phyloP scores from a whole-genome alignment of 2,329 filamentous ascomycete genomes.

The Colletotrichum theobromicola region DNA sequence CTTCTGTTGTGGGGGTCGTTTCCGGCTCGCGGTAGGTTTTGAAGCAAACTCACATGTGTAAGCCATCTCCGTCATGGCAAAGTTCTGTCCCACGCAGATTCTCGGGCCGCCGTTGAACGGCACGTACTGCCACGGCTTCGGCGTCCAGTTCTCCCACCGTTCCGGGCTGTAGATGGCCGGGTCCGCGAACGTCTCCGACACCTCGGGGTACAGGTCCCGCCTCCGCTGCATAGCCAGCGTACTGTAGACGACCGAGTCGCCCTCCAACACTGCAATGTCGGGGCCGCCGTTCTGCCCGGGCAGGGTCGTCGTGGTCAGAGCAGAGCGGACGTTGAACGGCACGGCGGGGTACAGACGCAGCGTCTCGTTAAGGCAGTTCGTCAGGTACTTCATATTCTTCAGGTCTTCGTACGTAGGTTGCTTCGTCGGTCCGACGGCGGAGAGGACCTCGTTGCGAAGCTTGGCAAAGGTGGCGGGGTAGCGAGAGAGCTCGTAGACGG shows the following conservation, averaged over 20 bases:
- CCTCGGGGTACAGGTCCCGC: constrained; percentile 51
- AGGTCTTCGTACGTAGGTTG: constrained; percentile 30
- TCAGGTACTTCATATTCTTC: constrained; percentile 76
- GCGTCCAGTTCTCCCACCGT: constrained; percentile 56
- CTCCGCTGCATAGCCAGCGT: constrained; percentile 57
- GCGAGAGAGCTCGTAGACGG: constrained; percentile 47
- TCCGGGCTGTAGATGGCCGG: constrained; percentile 52
- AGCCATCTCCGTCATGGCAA: constrained; percentile 63
- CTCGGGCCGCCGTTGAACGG: constrained; percentile 35
- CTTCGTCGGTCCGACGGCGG: constrained; percentile 51
- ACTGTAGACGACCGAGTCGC: constrained; percentile 54
- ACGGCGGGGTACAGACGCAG: constrained; percentile 80
- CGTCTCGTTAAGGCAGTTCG: constrained; percentile 76
- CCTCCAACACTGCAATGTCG: constrained; percentile 48
- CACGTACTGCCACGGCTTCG: constrained; percentile 58
- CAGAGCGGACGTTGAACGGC: constrained; percentile 78
- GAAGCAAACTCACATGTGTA: constrained; percentile 41
- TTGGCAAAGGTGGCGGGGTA: constrained; percentile 45
- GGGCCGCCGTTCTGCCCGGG: constrained; percentile 47
- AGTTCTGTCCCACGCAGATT: constrained; percentile 62
- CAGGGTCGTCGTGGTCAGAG: constrained; percentile 75
- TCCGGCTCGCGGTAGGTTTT: neutral
- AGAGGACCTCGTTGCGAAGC: constrained; percentile 45
- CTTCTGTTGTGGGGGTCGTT: neutral
- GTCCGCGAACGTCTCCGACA: constrained; percentile 39